These are phyloP conservation scores for Sextonia rubra DNA, from an alignment of 164 flowering plant genomes.

Conservation along the genomic window DNA sequence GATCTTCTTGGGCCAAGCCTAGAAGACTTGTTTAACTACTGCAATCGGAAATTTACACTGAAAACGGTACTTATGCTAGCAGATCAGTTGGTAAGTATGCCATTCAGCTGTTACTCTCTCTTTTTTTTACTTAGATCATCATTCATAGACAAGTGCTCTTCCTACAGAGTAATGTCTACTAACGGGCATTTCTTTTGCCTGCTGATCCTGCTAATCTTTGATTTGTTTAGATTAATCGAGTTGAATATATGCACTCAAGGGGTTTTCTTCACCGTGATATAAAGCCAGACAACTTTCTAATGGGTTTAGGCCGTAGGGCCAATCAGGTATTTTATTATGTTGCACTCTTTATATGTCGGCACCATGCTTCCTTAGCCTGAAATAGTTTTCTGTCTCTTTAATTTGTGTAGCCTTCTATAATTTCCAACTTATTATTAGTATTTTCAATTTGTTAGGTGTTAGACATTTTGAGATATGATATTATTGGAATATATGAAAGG, in stretches of 20 bases:
- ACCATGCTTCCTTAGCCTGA: neutral
- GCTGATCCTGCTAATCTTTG: neutral
- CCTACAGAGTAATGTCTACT: neutral
- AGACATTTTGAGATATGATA: neutral
- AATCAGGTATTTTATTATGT: slow-evolving; percentile 34
- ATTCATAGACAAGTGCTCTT: neutral
- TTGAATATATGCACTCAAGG: slow-evolving; percentile 45
- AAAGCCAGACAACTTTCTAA: slow-evolving; percentile 49
- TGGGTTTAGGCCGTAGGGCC: slow-evolving; percentile 48
- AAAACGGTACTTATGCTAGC: slow-evolving; percentile 72
- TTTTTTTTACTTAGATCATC: neutral
- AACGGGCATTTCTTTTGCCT: neutral
- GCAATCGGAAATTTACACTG: slow-evolving; percentile 55
- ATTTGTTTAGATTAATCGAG: slow-evolving; percentile 34
- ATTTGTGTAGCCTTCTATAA: neutral
- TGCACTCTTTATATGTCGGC: neutral
- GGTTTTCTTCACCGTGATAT: slow-evolving; percentile 52
- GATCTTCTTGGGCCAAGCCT: slow-evolving; percentile 71
- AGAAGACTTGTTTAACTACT: slow-evolving; percentile 60
- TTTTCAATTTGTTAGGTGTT: neutral
- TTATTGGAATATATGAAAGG: neutral
- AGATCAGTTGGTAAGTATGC: slow-evolving; percentile 52
- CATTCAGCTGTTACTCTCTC: neutral
- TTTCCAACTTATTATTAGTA: neutral
- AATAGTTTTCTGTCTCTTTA: no score